phyloP scores from a whole-genome alignment of 1,284 basidiomycete genomes.

The Tilletia horrida region DNA sequence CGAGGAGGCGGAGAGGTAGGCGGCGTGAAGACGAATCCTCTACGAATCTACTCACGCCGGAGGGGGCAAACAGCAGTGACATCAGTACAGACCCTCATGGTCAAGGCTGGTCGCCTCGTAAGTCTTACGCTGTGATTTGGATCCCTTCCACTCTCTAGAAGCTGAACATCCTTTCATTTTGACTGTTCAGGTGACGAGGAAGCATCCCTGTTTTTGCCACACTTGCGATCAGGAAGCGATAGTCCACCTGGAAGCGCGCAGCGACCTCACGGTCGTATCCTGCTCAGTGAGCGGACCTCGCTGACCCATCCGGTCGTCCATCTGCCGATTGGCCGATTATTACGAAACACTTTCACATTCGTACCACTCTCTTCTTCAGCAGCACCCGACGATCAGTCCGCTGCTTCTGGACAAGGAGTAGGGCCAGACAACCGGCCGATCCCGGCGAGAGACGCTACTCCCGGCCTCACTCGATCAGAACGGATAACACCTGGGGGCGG shows the following conservation, averaged over 20 bases:
- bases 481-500: neutral
- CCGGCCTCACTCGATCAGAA: neutral
- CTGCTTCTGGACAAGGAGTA: neutral
- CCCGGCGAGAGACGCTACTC: neutral
- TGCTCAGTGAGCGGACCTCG: conserved; percentile 2
- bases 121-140: too few relatives aligned
- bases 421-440: neutral
- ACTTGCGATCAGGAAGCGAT: neutral
- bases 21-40: neutral
- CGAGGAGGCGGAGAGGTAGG: conserved; percentile 3
- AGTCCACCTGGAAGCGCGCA: neutral
- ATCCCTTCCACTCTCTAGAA: too few relatives aligned
- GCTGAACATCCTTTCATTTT: too few relatives aligned
- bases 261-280: neutral
- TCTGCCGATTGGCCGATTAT: neutral
- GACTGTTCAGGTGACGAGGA: conserved; percentile 8
- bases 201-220: conserved; percentile 10
- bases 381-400: neutral
- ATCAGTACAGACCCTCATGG: conserved; percentile 1
- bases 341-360: conserved; percentile 3
- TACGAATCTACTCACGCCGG: neutral
- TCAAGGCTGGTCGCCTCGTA: conserved; percentile 15
- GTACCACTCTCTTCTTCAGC: neutral
- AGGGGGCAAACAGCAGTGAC: neutral
- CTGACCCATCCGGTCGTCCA: conserved; percentile 10